Conservation (phyloP, 2,329 filamentous ascomycete genomes). For the Colletotrichum ledebouriae region DNA sequence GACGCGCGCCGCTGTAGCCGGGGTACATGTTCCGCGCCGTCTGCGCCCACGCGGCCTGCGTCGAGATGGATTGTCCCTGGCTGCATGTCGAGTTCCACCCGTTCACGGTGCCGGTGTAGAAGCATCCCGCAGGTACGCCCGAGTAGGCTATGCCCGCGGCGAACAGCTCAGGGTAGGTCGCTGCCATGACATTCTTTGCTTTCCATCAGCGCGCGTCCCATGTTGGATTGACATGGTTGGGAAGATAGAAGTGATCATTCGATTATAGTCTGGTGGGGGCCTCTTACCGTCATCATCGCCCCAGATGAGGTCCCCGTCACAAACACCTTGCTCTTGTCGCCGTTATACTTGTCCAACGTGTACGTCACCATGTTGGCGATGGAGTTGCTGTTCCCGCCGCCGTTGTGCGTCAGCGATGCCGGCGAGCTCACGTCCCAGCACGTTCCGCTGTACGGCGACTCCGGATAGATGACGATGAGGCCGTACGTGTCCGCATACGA, state of each 20-base stretch:
- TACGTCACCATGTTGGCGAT: conserved; percentile 73
- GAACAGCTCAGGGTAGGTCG: conserved; percentile 63
- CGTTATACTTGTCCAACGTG: conserved; percentile 64
- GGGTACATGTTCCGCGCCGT: conserved; percentile 62
- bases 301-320: conserved; percentile 64
- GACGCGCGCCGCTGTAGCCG: conserved; percentile 62
- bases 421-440: conserved; percentile 72
- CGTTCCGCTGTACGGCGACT: conserved; percentile 62
- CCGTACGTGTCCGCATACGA: conserved; percentile 56
- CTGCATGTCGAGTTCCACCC: conserved; percentile 68
- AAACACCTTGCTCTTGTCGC: conserved; percentile 64
- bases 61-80: conserved; percentile 57
- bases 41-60: conserved; percentile 62
- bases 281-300: conserved; percentile 62
- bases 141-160: conserved; percentile 59
- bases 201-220: background rate
- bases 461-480: conserved; percentile 67
- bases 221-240: no score
- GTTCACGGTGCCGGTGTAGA: conserved; percentile 55
- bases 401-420: conserved; percentile 65
- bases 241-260: background rate
- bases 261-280: background rate
- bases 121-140: conserved; percentile 60
- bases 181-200: conserved; percentile 58
- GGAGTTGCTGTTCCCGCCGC: conserved; percentile 67